These are phyloP conservation scores for Anethum foeniculum DNA, from an alignment of 140 eudicot genomes.

Conservation along the genomic window DNA sequence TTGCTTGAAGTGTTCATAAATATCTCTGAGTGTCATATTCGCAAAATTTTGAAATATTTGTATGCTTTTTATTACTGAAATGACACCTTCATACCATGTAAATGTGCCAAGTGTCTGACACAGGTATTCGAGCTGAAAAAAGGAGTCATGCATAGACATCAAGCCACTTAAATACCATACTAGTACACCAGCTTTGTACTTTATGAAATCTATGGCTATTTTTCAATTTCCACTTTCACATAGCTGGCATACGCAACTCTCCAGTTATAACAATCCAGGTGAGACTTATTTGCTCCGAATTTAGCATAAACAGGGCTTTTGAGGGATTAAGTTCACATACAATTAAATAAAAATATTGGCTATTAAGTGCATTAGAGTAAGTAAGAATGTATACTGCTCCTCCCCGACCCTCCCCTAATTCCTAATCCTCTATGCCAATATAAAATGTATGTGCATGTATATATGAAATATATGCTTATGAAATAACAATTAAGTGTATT, in stretches of 20 bases:
- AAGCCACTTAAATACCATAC: neutral
- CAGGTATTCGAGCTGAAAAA: neutral
- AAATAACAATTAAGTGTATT: neutral
- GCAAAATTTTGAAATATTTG: neutral
- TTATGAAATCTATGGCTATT: neutral
- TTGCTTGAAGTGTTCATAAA: neutral
- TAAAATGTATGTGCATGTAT: neutral
- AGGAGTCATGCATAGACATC: neutral
- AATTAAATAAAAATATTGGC: neutral
- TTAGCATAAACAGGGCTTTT: neutral
- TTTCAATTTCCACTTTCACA: neutral
- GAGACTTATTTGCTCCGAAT: neutral
- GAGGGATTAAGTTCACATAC: neutral
- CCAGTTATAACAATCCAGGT: neutral
- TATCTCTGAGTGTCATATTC: neutral
- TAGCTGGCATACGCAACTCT: neutral
- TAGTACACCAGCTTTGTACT: neutral
- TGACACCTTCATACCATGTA: neutral
- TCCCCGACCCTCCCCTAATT: neutral
- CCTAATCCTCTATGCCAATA: neutral
- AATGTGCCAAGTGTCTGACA: neutral
- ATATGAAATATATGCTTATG: neutral
- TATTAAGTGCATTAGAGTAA: neutral
- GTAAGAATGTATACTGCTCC: neutral
- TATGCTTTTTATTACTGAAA: neutral